phyloP scores from a whole-genome alignment of 2,329 filamentous ascomycete genomes.

The Penicillium capsulatum region DNA sequence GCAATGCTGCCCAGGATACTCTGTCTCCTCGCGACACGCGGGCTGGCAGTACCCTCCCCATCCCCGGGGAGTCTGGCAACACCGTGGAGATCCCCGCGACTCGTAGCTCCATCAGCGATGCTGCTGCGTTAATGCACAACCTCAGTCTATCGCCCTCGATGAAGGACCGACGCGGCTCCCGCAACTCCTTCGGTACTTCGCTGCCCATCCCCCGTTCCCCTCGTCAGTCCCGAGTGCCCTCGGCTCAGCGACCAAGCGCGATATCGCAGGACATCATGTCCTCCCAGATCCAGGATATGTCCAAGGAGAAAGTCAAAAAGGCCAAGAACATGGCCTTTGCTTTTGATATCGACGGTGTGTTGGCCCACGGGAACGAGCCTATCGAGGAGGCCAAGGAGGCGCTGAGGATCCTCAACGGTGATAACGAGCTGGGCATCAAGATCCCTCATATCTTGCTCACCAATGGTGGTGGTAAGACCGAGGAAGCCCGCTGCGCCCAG shows the following conservation, averaged over 20 bases:
- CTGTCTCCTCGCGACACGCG: conserved; percentile 22
- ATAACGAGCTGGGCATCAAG: conserved; percentile 74
- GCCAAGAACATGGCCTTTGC: conserved; percentile 79
- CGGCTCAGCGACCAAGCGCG: conserved; percentile 54
- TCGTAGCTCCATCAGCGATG: conserved; percentile 64
- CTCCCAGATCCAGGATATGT: conserved; percentile 65
- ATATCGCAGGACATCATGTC: conserved; percentile 62
- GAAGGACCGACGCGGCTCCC: conserved; percentile 63
- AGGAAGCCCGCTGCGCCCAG: conserved; percentile 61
- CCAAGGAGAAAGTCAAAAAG: conserved; percentile 60
- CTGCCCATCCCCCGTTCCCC: conserved; percentile 69
- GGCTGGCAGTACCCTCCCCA: conserved; percentile 32
- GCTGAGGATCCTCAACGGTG: conserved; percentile 67
- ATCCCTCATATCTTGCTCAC: conserved; percentile 72
- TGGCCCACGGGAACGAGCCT: conserved; percentile 67
- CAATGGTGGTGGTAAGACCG: conserved; percentile 70
- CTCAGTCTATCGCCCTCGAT: conserved; percentile 64
- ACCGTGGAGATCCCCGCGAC: conserved; percentile 67
- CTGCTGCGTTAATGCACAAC: conserved; percentile 67
- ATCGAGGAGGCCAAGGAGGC: conserved; percentile 64
- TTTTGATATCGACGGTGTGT: conserved; percentile 66
- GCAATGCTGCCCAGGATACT: conserved; percentile 6
- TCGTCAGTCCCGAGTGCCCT: conserved; percentile 63
- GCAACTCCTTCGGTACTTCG: conserved; percentile 71
- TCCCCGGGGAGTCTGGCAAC: conserved; percentile 46